Conservation (phyloP, 164 flowering plant species). For the Stephania cephalantha region DNA sequence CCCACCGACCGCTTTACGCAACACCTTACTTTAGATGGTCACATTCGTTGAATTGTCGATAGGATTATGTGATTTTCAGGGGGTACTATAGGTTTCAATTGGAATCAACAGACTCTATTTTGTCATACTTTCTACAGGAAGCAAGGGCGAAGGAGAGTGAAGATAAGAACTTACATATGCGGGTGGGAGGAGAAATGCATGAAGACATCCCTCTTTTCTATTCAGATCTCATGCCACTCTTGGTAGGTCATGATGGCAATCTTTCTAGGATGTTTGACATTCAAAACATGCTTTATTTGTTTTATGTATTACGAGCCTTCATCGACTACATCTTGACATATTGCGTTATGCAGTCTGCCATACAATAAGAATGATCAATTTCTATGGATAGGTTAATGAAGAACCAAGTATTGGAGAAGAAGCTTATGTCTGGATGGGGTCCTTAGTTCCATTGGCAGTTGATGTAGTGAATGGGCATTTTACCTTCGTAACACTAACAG, state of each 20-base stretch:
- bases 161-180: slow-evolving; percentile 33
- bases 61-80: not conserved
- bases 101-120: not conserved
- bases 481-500: slow-evolving; percentile 79
- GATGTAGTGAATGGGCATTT: slow-evolving; percentile 71
- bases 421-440: slow-evolving; percentile 79
- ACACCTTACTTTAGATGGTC: not conserved
- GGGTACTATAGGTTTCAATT: not conserved
- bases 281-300: not conserved
- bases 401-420: slow-evolving; percentile 68
- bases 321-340: not conserved
- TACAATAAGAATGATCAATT: not conserved
- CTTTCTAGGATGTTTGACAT: not conserved
- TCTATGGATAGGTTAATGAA: slow-evolving; percentile 46
- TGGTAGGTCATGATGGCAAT: slow-evolving; percentile 43
- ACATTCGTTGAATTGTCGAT: not conserved
- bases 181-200: slow-evolving; percentile 8
- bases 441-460: slow-evolving; percentile 55
- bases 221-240: slow-evolving; percentile 90
- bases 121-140: slow-evolving; percentile 38
- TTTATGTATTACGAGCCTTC: not conserved
- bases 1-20: too few species aligned
- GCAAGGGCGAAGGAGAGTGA: slow-evolving; percentile 68
- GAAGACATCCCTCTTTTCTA: slow-evolving; percentile 87
- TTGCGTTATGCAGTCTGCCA: too few species aligned